Percentiles rank a stretch among this genome's conserved stretches.
phyloP scores from a whole-genome alignment of 75 land plant genomes.

The Cryptomeria japonica region DNA sequence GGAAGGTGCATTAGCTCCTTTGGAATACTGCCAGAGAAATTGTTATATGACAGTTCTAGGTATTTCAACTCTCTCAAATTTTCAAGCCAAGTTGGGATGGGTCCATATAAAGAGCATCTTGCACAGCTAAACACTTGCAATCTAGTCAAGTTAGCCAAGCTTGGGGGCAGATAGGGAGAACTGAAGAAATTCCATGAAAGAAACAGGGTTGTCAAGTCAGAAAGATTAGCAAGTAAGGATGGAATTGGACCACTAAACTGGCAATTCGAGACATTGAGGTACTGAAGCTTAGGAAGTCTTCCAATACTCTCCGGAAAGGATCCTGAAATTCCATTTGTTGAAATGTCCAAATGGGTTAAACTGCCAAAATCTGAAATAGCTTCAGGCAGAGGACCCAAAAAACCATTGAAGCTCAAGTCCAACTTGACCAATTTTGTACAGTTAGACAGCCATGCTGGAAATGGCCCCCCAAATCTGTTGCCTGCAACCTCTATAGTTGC shows the following conservation, averaged over 20 bases:
- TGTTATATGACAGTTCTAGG: conserved; percentile 15
- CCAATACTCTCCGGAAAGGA: conserved; percentile 24
- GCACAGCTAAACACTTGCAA: conserved; percentile 18
- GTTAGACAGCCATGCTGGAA: conserved; percentile 21
- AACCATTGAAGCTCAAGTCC: conserved; percentile 25
- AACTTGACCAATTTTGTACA: conserved; percentile 23
- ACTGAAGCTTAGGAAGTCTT: conserved; percentile 19
- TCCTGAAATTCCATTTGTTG: conserved; percentile 19
- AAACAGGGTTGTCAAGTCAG: conserved; percentile 19
- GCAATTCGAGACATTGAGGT: conserved; percentile 20
- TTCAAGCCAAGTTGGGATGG: conserved; percentile 16
- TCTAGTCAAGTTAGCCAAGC: conserved; percentile 13
- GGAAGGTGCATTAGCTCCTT: conserved; percentile 19
- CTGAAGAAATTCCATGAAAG: conserved; percentile 26
- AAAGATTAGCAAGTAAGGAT: conserved; percentile 18
- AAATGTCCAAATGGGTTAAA: conserved; percentile 11
- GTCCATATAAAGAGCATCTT: conserved; percentile 21
- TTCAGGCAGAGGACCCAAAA: conserved; percentile 14
- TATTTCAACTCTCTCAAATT: conserved; percentile 2
- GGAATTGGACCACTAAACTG: conserved; percentile 34
- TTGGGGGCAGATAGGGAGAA: conserved; percentile 15
- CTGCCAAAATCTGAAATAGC: conserved; percentile 4
- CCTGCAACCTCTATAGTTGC: conserved; percentile 25
- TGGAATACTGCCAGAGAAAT: conserved; percentile 17
- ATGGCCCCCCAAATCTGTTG: conserved; percentile 32